phyloP scores from a whole-genome alignment of 2,329 filamentous ascomycete species.

The Chaetomium globosum region DNA sequence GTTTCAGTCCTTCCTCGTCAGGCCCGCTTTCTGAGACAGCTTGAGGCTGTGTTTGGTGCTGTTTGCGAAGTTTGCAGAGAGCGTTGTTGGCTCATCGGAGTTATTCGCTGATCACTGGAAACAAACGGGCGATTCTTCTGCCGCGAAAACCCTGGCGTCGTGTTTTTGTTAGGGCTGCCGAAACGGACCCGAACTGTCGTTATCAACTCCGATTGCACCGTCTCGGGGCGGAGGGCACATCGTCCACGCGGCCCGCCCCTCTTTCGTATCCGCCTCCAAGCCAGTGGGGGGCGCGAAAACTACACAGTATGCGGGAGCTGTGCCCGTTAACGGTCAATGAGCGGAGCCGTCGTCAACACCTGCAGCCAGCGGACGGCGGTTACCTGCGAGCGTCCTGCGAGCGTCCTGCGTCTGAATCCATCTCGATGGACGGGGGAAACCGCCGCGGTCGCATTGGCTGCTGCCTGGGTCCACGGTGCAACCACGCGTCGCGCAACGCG shows the following conservation, averaged over 20 bases:
- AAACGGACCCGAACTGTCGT: neutral
- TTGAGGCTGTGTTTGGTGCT: conserved; percentile 14
- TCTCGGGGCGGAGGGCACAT: neutral
- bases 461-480: conserved; percentile 16
- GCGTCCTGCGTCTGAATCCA: conserved; percentile 9
- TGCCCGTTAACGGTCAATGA: conserved; percentile 14
- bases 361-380: neutral
- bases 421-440: neutral
- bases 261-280: conserved; percentile 10
- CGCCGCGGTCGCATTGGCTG: conserved; percentile 11
- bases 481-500: conserved; percentile 20
- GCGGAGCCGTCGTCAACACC: conserved; percentile 7
- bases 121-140: neutral
- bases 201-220: neutral
- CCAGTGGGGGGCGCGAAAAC: conserved; percentile 11
- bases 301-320: conserved; percentile 22
- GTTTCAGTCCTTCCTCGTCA: conserved; percentile 4
- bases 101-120: neutral
- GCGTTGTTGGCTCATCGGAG: neutral
- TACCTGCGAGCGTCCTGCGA: neutral
- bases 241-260: conserved; percentile 10
- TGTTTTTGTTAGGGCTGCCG: neutral
- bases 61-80: conserved; percentile 2
- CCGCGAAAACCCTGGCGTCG: neutral
- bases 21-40: conserved; percentile 4